Evolutionary conservation across 2,329 filamentous ascomycete genomes (phyloP), one percentile per base, ranked within the genome.

Genomic region (Talaromyces atroroseus): DNA sequence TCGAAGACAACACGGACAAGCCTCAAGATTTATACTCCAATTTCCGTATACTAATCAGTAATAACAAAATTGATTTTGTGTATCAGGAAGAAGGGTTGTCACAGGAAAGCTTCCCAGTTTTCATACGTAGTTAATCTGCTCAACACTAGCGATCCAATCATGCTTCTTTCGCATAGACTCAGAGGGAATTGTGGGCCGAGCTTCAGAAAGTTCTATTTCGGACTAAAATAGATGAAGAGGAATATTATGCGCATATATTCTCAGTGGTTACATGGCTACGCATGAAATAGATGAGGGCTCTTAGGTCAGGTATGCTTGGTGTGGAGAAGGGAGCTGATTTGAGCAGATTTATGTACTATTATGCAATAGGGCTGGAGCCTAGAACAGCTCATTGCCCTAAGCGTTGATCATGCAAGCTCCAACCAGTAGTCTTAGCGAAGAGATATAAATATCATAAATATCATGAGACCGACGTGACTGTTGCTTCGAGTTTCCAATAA

Each of bases 311-410:
- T 14, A 10, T 51, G 12, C n/a, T 40, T n/a, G 5, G 26, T 29
- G 53, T 45, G 29, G 49, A 45, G 54, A 32, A 44, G 5, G 7
- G 56, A 51, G 56, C 18, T 24, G 24, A 58, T 58, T 58, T 58
- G 56, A 58, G 56, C 56, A 58, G 14, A 58, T 58, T 58, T 52
- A 34, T 52, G 50, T 24, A 34, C n/a, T 18, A 36, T 2, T 29
- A 18, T n/a, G n/a, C 36, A 20, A 40, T 18, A 20, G 36, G 16
- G 12, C 14, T 18, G n/a, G 36, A 18, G n/a, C n/a, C n/a, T n/a
- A n/a, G n/a, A 6, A 14, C 5, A 40, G 3, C 16, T 10, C n/a
- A 18, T 14, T 29, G 36, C n/a, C 36, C 36, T 40, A 40, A 40
- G 18, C 36, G 20, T 14, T 18, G 24, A n/a, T n/a, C 34, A n/a